Percentiles rank a stretch among this genome's conserved stretches.
These are phyloP conservation scores for Mallotus nudiflorus DNA, from an alignment of 345 rosid species.

Conservation along the genomic window DNA sequence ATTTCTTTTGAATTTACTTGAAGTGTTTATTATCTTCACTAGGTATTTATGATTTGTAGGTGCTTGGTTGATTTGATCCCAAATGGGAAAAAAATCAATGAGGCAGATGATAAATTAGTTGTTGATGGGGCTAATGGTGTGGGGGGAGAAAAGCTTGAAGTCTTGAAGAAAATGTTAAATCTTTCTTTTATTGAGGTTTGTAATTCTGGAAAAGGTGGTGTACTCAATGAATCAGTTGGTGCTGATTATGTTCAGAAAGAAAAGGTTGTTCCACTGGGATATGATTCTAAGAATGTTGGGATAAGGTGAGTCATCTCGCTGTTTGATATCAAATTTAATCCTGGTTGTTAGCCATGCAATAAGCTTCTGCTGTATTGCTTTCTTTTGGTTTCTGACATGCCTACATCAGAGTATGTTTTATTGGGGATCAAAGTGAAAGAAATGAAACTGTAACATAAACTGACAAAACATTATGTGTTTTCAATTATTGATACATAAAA, in stretches of 20 bases:
- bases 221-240: constrained; percentile 89
- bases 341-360: constrained; percentile 2
- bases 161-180: constrained; percentile 47
- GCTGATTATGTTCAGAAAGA: constrained; percentile 98
- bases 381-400: background rate
- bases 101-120: constrained; percentile 43
- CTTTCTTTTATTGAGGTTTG: constrained; percentile 64
- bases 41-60: constrained; percentile 32
- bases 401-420: background rate
- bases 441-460: background rate
- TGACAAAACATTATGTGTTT: background rate
- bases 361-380: background rate
- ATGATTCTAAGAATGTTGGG: constrained; percentile 56
- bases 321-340: constrained; percentile 5
- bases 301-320: constrained; percentile 47
- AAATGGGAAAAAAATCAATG: constrained; percentile 23
- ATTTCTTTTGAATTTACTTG: background rate
- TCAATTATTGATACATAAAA: background rate
- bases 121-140: constrained; percentile 97
- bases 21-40: background rate
- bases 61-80: constrained; percentile 72
- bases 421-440: background rate
- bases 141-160: constrained; percentile 75
- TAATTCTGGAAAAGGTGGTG: constrained; percentile 71
- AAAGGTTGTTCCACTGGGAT: constrained; percentile 72